Base-by-base conservation (phyloP, 2,329 filamentous ascomycete genomes). In the Ceratocystiopsis sp. region DNA sequence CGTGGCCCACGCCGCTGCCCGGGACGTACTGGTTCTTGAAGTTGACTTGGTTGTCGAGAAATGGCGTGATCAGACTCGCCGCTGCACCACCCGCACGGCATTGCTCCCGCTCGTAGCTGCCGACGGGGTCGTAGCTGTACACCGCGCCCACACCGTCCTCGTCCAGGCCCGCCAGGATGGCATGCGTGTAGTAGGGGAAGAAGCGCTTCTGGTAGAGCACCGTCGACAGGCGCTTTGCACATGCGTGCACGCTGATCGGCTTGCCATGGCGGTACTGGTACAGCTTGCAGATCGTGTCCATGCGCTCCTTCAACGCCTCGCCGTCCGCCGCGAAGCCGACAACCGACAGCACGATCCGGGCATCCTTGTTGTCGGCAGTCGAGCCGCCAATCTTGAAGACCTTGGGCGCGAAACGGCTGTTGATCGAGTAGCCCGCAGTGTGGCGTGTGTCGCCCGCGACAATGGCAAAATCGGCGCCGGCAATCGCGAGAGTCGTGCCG, bases 1-100 rank as follows among this genome's bases (percentile, higher is more conserved):
- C 80, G 62, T 94, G 83, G 37, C 89, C 89, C 47, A 75, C 73
- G 45, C 85, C 86, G 54, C 83, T 89, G 39, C 80, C 84, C 12
- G 89, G 86, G 44, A 91, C 71, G 60, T 94, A 93, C 68, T 95
- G 89, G 62, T 98, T 98, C 75, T 95, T 98, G 71, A 89, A 89
- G 68, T 96, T 96, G 68, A 98, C 91, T 66, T 98, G 93, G 62
- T 98, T 98, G 63, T 98, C 91, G 57, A 98, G 66, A 71, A 98
- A 98, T 2, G 91, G 91, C 84, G 95, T 98, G 64, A 98, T 98
- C 62, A 98, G 67, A 56, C 84, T 91, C 43, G 85, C 81, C 17
- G 87, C 87, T 14, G 91, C 87, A 54, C 91, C 91, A 37, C 84
- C 91, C 34, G 91, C 87, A 51, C 89, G 78, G 67, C 87, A 95